Base-by-base conservation (phyloP, 2,329 filamentous ascomycete genomes). In the Tolypocladium sp. region DNA sequence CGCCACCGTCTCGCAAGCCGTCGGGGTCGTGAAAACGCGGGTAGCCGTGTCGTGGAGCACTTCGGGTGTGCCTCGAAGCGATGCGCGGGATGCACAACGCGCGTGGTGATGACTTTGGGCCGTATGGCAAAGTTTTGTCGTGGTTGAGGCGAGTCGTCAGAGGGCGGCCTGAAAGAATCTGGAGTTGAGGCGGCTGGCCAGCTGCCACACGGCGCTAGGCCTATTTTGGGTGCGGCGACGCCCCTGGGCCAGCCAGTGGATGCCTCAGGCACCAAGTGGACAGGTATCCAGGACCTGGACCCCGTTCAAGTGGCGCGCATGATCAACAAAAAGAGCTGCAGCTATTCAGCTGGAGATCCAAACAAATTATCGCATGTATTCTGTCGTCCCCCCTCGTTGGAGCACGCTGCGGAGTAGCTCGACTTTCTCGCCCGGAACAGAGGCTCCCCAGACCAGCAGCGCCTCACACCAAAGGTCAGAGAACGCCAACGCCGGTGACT, bases 11-110 rank as follows among this genome's bases (percentile, higher is more conserved):
- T 74, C 70, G 65, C 71, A 68, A 70, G 70, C 71, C 70, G 70
- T 67, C 65, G 62, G 65, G 69, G 69, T 70, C 68, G 69, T 67
- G 64, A 63, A 65, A 70, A 66, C 73, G 74, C 72, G 67, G 62
- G 69, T 65, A 65, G 66, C 64, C 64, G 68, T 69, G 62, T 76
- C 69, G 68, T 68, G 66, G 64, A 61, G 61, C 64, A 62, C 61
- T 67, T 63, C 61, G 58, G 58, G 61, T 60, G 67, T 67, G 65
- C 60, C 67, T 68, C 61, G 61, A 58, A 63, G 63, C 65, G 70
- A 65, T 68, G 70, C 71, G 73, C 73, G 73, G 74, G 76, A 76
- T 77, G 75, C 72, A 74, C 74, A 80, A 79, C 79, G 78, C 81
- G 82, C 77, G 77, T 76, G 74, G 72, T 75, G 77, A 78, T 81